These are phyloP conservation scores for Groenewaldozyma salmanticensis DNA, from an alignment of 805 yeast species.

Conservation along the genomic window DNA sequence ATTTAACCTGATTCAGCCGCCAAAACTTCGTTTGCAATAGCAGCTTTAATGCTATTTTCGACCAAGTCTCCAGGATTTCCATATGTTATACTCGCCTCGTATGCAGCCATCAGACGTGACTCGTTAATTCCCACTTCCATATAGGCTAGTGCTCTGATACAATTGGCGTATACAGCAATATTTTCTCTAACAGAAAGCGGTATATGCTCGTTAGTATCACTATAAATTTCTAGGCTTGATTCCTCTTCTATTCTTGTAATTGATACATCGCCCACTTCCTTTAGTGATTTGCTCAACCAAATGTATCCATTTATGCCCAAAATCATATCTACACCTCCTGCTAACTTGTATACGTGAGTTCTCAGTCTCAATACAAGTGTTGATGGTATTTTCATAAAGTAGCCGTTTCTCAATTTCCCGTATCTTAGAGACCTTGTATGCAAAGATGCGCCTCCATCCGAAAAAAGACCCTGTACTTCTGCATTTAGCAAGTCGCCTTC, in stretches of 20 bases:
- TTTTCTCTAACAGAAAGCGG: conserved; percentile 53
- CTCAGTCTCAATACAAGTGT: conserved; percentile 76
- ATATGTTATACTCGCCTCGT: conserved; percentile 81
- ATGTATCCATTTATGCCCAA: conserved; percentile 92
- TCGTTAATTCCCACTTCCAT: conserved; percentile 85
- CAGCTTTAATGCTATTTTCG: conserved; percentile 61
- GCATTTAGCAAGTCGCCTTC: conserved; percentile 96
- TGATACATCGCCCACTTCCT: conserved; percentile 32
- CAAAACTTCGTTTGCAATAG: conserved; percentile 63
- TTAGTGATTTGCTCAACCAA: conserved; percentile 71
- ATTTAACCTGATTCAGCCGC: conserved; percentile 36
- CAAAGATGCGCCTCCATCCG: conserved; percentile 85
- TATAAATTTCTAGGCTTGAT: conserved; percentile 89
- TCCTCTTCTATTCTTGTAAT: conserved; percentile 79
- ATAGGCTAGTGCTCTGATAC: conserved; percentile 69
- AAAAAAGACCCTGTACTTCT: conserved; percentile 83
- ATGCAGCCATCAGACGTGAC: conserved; percentile 65
- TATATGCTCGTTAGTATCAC: conserved; percentile 75
- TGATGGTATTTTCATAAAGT: conserved; percentile 70
- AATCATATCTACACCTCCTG: conserved; percentile 86
- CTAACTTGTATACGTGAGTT: conserved; percentile 79
- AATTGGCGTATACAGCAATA: conserved; percentile 78
- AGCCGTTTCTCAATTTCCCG: conserved; percentile 90
- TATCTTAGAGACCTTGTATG: conserved; percentile 94
- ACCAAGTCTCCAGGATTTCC: conserved; percentile 60